Base-by-base conservation (phyloP, 306 rosid genomes). In the Begonia peltatifolia region DNA sequence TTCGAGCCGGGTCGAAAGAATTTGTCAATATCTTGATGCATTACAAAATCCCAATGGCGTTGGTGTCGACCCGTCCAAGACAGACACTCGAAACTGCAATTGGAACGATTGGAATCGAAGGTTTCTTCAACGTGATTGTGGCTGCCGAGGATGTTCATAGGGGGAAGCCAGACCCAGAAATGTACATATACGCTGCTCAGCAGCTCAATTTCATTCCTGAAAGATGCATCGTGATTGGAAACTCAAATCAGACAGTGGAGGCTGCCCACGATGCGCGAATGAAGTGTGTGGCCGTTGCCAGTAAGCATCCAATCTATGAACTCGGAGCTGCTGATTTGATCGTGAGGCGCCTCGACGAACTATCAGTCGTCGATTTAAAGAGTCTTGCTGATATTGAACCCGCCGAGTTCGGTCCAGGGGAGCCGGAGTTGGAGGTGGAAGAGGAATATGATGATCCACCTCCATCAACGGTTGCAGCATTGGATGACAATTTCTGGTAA, bases 221-320 rank as follows among this genome's bases (percentile, higher is more conserved):
- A 64, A 76, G 95, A 52, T 86, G 95, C 78, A 86, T 86, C 68
- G 99, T 90, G 60, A 86, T 90, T 72, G 99, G 99, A 50, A 90
- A 86, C 69, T 90, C 94, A 3, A 90, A 90, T 71, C 83, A 63
- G 60, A 86, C 96, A 0, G 93, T 90, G 70, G 99, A 90, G 78
- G 99, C 96, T 13, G 96, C 99, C 42, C 96, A 86, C 35, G 99
- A 90, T 62, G 94, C 87, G 0, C 69, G 72, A 68, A 90, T 90
- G 99, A 86, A 90, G 86, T 90, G 99, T 53, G 86, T 90, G 41
- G 99, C 94, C 22, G 93, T 90, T 54, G 99, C 99, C 44, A 90
- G 99, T 78, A 86, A 83, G 75, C 99, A 90, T 74, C 99, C 93
- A 11, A 84, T 81, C 35, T 90, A 86, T 18, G 99, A 90, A 76